A percentile compares a stretch with the other conserved stretches of the same genome.
Conservation (phyloP, 371 early-diverging fungal genomes). For the Actinomortierella wolfii region DNA sequence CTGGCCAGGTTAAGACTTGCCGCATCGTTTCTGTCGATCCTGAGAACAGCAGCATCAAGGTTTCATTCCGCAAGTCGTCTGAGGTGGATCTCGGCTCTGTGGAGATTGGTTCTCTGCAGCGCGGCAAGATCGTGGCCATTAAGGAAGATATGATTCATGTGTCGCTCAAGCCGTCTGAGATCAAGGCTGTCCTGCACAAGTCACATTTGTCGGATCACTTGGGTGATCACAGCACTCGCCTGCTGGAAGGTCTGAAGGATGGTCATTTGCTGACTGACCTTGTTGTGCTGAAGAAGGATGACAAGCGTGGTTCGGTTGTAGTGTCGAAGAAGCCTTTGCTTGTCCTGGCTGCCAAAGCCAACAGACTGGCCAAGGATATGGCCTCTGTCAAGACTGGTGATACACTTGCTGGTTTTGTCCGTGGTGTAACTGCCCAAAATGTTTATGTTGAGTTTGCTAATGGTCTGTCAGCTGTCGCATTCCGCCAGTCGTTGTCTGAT, state of each 20-base stretch:
- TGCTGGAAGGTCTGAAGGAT: constrained; percentile 50
- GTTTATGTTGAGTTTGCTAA: constrained; percentile 69
- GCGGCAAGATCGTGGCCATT: constrained; percentile 56
- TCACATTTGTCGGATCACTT: constrained; percentile 71
- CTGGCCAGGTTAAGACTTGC: constrained; percentile 85
- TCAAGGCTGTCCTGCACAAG: constrained; percentile 55
- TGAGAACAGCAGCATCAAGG: constrained; percentile 56
- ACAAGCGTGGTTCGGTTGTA: constrained; percentile 45
- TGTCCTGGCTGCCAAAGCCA: constrained; percentile 54
- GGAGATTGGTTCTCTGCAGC: constrained; percentile 53
- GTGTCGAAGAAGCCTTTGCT: constrained; percentile 67
- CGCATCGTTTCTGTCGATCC: constrained; percentile 65
- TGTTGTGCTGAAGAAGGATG: constrained; percentile 58
- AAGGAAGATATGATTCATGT: constrained; percentile 53
- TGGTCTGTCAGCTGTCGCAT: constrained; percentile 49
- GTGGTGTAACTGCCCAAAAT: constrained; percentile 54
- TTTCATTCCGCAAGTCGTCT: constrained; percentile 50
- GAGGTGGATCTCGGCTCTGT: constrained; percentile 43
- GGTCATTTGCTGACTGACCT: constrained; percentile 55
- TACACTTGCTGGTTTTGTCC: constrained; percentile 66
- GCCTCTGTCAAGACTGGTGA: constrained; percentile 48
- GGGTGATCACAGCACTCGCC: constrained; percentile 48
- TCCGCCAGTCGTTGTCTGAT: constrained; percentile 59
- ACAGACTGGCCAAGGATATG: constrained; percentile 37
- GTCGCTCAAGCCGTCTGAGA: constrained; percentile 56